phyloP scores from a whole-genome alignment of 2,329 filamentous ascomycete species.

The Elsinoe batatas region DNA sequence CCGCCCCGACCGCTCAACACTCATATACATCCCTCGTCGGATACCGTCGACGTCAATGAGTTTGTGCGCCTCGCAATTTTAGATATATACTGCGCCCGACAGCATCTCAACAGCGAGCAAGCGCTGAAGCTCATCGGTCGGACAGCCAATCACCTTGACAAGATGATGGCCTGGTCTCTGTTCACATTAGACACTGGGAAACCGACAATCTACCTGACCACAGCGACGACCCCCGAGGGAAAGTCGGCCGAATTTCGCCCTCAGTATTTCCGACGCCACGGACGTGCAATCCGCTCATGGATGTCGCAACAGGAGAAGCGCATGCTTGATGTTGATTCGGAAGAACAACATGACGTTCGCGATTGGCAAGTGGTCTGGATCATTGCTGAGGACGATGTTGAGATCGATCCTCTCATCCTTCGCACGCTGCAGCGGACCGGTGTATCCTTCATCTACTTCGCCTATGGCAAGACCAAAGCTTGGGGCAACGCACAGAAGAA shows the following conservation, averaged over 20 bases:
- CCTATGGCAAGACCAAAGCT: background rate
- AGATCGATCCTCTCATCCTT: background rate
- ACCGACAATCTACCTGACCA: background rate
- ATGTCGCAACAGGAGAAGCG: background rate
- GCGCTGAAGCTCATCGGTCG: background rate
- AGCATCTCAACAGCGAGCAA: background rate
- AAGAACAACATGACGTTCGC: background rate
- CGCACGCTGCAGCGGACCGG: background rate
- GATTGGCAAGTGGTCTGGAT: background rate
- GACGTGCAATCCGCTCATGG: background rate
- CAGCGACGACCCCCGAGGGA: background rate
- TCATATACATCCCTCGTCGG: background rate
- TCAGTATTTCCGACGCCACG: background rate
- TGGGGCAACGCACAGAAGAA: constrained; percentile 2
- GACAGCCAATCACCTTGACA: background rate
- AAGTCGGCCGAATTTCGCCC: background rate
- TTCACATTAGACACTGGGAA: background rate
- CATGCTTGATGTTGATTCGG: background rate
- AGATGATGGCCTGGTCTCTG: background rate
- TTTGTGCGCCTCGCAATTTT: background rate
- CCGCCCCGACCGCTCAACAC: background rate
- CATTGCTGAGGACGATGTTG: background rate
- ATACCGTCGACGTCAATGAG: background rate
- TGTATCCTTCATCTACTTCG: background rate
- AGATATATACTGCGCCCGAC: background rate